These are phyloP conservation scores for Ogataea haglerorum DNA, from an alignment of 805 yeast species.

Conservation along the genomic window DNA sequence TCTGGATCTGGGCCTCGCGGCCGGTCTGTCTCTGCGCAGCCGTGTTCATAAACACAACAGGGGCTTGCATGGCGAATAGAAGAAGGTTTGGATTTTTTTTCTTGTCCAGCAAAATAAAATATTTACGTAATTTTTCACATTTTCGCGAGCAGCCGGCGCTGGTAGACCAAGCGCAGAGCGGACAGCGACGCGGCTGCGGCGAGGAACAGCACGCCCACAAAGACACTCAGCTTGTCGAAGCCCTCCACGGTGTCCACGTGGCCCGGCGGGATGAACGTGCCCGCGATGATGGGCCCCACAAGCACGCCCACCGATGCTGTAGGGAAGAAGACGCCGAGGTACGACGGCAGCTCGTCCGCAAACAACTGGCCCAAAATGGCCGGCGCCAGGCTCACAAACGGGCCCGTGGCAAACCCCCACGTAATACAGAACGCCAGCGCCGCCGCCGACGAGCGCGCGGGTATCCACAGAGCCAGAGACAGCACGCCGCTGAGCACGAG, in stretches of 20 bases:
- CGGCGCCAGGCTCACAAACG: conserved; percentile 32
- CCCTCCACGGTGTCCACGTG: conserved; percentile 20
- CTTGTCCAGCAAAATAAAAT: background rate
- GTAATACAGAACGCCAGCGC: conserved; percentile 36
- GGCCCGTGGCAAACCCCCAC: conserved; percentile 35
- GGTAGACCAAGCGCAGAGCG: conserved; percentile 5
- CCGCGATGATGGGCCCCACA: conserved; percentile 36
- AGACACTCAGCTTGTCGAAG: conserved; percentile 28
- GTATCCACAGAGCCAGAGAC: conserved; percentile 45
- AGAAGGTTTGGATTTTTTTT: conserved; percentile 1
- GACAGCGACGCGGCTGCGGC: conserved; percentile 11
- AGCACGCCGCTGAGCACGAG: conserved; percentile 32
- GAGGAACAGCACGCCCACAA: conserved; percentile 31
- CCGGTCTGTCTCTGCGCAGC: conserved; percentile 92
- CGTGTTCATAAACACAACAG: conserved; percentile 82
- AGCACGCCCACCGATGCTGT: conserved; percentile 31
- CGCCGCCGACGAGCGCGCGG: conserved; percentile 41
- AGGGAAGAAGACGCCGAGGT: conserved; percentile 30
- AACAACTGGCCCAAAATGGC: conserved; percentile 32
- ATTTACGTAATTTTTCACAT: background rate
- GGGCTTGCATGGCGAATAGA: conserved; percentile 61
- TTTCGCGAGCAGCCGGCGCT: conserved; percentile 5
- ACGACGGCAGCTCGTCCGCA: conserved; percentile 31
- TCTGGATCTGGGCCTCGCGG: conserved; percentile 94
- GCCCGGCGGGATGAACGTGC: conserved; percentile 30